Percentiles rank a stretch among this genome's conserved stretches.
phyloP scores from a whole-genome alignment of 1,284 basidiomycete genomes.

The Clitocybe nebularis region DNA sequence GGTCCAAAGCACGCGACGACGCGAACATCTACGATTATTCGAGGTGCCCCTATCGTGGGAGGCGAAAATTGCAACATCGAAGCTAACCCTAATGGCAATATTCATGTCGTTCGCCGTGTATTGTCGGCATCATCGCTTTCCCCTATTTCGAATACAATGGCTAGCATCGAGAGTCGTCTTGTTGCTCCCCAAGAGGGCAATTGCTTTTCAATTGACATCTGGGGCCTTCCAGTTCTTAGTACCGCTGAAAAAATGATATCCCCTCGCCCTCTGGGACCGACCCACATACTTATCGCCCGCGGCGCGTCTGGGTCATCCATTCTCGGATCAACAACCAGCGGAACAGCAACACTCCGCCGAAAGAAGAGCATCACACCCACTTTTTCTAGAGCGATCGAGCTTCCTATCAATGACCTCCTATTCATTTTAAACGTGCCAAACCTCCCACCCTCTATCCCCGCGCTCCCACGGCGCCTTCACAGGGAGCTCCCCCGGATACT shows the following conservation, averaged over 20 bases:
- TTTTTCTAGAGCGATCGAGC: conserved; percentile 22
- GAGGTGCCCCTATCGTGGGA: conserved; percentile 5
- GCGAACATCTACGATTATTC: conserved; percentile 23
- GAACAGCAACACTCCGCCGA: conserved; percentile 1
- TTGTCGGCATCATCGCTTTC: conserved; percentile 20
- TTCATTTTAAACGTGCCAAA: conserved; percentile 34
- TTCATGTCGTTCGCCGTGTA: conserved; percentile 19
- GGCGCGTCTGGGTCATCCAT: conserved; percentile 7
- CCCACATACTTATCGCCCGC: conserved; percentile 33
- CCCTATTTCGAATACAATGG: conserved; percentile 7
- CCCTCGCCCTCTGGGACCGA: conserved; percentile 33
- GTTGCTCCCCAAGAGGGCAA: conserved; percentile 5
- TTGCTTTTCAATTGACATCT: conserved; percentile 17
- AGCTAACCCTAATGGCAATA: conserved; percentile 7
- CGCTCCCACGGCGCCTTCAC: conserved; percentile 28
- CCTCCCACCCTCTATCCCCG: conserved; percentile 14
- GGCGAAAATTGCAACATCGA: too few species aligned
- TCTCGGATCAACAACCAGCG: neutral
- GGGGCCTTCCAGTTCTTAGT: conserved; percentile 20
- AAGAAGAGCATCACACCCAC: conserved; percentile 6
- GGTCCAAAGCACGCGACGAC: conserved; percentile 20
- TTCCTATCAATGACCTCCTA: conserved; percentile 35
- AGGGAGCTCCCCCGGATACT: conserved; percentile 31
- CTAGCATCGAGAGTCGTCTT: conserved; percentile 13
- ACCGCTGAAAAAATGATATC: conserved; percentile 27